Evolutionary conservation across 2,329 filamentous ascomycete genomes (phyloP), one percentile per base, ranked within the genome.

Genomic region (Cladosporium phlei): DNA sequence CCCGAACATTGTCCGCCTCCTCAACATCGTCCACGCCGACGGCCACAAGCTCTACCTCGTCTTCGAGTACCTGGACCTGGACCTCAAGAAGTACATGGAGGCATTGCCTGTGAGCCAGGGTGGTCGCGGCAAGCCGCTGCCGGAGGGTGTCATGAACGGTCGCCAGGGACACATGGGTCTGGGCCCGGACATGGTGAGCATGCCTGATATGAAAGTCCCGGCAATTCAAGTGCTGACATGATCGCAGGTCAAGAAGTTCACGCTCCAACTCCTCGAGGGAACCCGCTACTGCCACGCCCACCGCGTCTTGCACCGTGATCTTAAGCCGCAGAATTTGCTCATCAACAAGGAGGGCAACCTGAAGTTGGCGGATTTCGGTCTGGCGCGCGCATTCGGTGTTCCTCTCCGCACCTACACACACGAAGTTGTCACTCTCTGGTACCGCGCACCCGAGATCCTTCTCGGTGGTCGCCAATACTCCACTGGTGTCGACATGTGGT

Each of bases 71-170:
- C 83, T 95, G 56, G 89, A 95, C 62, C 77, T 91, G 48, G 89
- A 95, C 61, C 74, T 95, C 58, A 95, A 95, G 74, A 95, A 94
- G 69, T 95, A 94, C 69, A 95, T 95, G 88, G 89, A 95, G 68
- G 80, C 88, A 5, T 77, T 95, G 33, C 88, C 88, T 3, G 82
- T 91, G 49, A 84, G 77, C 61, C 86, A 94, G 61, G 88, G 88
- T 56, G 88, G 88, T 30, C 82, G 88, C 50, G 88, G 88, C 60
- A 93, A 90, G 72, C 79, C 88, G 32, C 74, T 95, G 40, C 89
- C 89, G 7, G 86, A 91, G 57, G 87, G 86, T 38, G 56, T 60
- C 39, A 58, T 65, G 58, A 79, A 84, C 35, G 79, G 78, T 17
- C 65, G 79, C 40, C 76, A 79, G 46, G 74, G 78, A 63, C 75